Percentiles rank a stretch among this genome's conserved stretches.
Conservation (phyloP, 176 grass and related monocot genomes). For the Pharus latifolius region DNA sequence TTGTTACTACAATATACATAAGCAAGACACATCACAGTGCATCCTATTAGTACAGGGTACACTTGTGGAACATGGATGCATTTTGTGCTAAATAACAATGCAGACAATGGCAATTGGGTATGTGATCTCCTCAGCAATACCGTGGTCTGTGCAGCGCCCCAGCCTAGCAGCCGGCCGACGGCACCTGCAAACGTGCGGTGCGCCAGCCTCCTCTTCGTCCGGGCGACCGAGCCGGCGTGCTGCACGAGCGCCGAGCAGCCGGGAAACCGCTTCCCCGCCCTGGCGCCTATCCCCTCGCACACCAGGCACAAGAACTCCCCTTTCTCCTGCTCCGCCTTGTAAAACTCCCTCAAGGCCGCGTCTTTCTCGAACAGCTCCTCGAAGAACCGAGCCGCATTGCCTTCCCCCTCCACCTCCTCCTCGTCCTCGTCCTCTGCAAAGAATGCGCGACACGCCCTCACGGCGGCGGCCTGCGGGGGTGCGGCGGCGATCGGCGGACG, state of each 20-base stretch:
- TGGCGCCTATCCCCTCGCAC: constrained; percentile 39
- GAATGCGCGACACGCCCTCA: constrained; percentile 33
- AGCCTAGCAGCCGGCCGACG: constrained; percentile 29
- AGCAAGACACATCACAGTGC: too few species aligned
- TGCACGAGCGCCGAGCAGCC: constrained; percentile 63
- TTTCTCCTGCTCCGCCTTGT: constrained; percentile 39
- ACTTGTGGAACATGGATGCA: too few species aligned
- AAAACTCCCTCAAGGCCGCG: constrained; percentile 37
- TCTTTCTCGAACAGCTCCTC: constrained; percentile 32
- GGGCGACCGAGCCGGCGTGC: constrained; percentile 42
- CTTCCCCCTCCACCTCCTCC: not conserved
- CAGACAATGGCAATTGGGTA: too few species aligned
- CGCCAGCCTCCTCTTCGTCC: constrained; percentile 27
- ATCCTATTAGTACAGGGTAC: too few species aligned
- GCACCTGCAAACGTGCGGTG: constrained; percentile 51
- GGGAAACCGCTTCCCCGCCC: constrained; percentile 39
- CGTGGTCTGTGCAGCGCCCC: constrained; percentile 18
- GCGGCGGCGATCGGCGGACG: not conserved
- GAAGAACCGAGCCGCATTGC: constrained; percentile 37
- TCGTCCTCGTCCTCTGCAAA: constrained; percentile 1
- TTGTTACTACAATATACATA: not conserved
- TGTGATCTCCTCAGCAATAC: too few species aligned
- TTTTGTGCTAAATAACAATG: too few species aligned
- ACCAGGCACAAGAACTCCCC: constrained; percentile 55
- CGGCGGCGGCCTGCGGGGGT: constrained; percentile 15